These are phyloP conservation scores for Skeletonema costatum DNA, from an alignment of 108 stramenopile genomes.

Conservation along the genomic window DNA sequence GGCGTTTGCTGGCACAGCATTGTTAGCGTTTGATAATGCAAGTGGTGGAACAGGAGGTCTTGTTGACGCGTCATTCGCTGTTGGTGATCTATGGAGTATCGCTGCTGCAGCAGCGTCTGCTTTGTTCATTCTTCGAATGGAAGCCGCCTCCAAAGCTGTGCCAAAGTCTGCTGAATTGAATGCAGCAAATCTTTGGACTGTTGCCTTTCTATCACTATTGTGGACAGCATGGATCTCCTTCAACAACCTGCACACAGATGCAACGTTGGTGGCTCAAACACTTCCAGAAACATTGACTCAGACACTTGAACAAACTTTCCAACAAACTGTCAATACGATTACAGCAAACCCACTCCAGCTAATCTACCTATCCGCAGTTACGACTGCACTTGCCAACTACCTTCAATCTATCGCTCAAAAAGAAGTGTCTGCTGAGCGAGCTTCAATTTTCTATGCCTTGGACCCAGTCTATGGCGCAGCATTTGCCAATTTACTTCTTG, in stretches of 20 bases:
- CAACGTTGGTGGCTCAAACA: neutral
- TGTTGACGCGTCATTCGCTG: constrained; percentile 33
- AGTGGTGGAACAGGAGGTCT: constrained; percentile 6
- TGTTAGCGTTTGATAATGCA: constrained; percentile 66
- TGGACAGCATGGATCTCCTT: constrained; percentile 45
- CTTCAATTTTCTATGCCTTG: constrained; percentile 86
- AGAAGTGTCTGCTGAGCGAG: constrained; percentile 75
- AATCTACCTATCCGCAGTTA: constrained; percentile 74
- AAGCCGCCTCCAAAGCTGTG: constrained; percentile 64
- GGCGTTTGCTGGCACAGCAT: constrained; percentile 79
- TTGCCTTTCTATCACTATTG: constrained; percentile 51
- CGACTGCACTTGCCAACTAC: constrained; percentile 77
- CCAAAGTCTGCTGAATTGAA: constrained; percentile 67
- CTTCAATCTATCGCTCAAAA: constrained; percentile 82
- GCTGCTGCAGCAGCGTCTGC: constrained; percentile 85
- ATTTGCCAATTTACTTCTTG: constrained; percentile 74
- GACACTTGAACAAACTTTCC: constrained; percentile 6
- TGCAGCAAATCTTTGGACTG: constrained; percentile 73
- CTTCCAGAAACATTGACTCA: neutral
- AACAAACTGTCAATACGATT: constrained; percentile 30
- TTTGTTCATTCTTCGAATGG: constrained; percentile 85
- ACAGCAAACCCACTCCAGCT: constrained; percentile 57
- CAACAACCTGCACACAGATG: neutral
- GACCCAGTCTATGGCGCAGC: constrained; percentile 91
- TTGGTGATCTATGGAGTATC: constrained; percentile 83